Evolutionary conservation across 73 alveolate genomes (phyloP), one percentile per base, ranked within the genome.

Genomic region (Paramecium caudatum): DNA sequence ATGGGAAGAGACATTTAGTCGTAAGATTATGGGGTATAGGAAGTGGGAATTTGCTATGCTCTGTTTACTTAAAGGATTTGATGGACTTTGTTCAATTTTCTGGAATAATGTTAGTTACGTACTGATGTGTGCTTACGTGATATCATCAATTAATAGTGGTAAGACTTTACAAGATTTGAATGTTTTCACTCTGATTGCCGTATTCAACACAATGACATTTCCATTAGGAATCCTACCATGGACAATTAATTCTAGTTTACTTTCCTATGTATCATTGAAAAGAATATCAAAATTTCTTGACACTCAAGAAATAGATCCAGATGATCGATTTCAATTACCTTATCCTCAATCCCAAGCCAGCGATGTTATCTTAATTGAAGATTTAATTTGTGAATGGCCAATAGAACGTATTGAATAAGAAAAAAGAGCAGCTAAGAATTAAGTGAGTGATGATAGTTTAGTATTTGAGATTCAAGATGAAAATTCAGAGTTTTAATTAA

Each of bases 141-240:
- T 41, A 9, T 27, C 80, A 21, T 63, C 49, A 0, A 46, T 78
- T 7, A 34, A 5, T 6, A 78, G 65, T 49, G 93, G 93, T 9
- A 41, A 62, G n/a, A 48, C 63, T 3, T 34, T 86, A 19, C 13
- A 45, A 15, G 84, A 86, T 8, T 86, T 62, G 23, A 86, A 86
- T 63, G 43, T 86, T 10, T 62, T 86, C 43, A 23, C 90, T 12
- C 41, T 86, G 4, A 70, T 86, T 16, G 88, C 93, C 23, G 46
- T 86, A 2, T 86, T 86, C 34, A 74, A 74, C 19, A 45, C 47
- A 16, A 37, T 74, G 68, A 74, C 21, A 17, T 65, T 43, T 5
- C 93, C 93, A 1, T 41, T 86, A 21, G 93, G 93, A 21, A 86
- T 41, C 27, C 34, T 86, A 43, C 93, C 93, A 19, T 86, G 84